Base-by-base conservation (phyloP, 495 filamentous ascomycete species). In the Lophiotrema nucula region DNA sequence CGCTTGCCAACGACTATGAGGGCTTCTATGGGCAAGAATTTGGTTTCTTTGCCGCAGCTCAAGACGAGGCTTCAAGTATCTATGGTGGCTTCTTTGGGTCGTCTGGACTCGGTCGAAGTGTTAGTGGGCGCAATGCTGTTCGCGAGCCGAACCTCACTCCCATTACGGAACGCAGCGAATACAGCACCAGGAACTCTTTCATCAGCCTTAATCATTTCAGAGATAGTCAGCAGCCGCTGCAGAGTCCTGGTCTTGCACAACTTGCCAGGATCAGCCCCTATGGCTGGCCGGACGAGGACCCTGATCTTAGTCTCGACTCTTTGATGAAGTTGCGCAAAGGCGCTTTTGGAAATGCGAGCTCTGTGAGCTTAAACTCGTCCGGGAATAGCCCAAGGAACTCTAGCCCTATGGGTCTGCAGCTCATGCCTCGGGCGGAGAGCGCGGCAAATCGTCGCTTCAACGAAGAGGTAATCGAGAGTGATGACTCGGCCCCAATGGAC, bases 1-100 rank as follows among this genome's bases (percentile, higher is more conserved):
- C 88, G 19, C 79, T 98, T 3, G 93, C 93, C 16, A 89, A 88
- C 59, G 93, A 98, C 63, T 84, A 85, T 15, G 92, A 96, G 45
- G 92, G 88, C 5, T 92, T 90, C 74, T 98, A 98, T 67, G 95
- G 93, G 2, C 87, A 91, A 60, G 93, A 98, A 69, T 98, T 98
- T 62, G 92, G 91, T n/a, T 98, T 98, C 72, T 97, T 93, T 68
- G 89, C 92, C 11, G 72, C 60, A n/a, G 47, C 64, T 8, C 56
- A 66, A n/a, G 61, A 56, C 38, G 67, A 62, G 44, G 56, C 65
- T n/a, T 67, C 87, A 39, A 86, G 86, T 59, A 81, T 80, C 18
- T 84, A 88, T 49, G 95, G 93, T 4, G 93, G 95, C n/a, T 97
- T 88, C 73, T 97, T 98, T 63, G 92, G 90, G 5, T 80, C 84